Evolutionary conservation across 176 grass and related monocot species (phyloP).

Genomic region (Lolium rigidum): DNA sequence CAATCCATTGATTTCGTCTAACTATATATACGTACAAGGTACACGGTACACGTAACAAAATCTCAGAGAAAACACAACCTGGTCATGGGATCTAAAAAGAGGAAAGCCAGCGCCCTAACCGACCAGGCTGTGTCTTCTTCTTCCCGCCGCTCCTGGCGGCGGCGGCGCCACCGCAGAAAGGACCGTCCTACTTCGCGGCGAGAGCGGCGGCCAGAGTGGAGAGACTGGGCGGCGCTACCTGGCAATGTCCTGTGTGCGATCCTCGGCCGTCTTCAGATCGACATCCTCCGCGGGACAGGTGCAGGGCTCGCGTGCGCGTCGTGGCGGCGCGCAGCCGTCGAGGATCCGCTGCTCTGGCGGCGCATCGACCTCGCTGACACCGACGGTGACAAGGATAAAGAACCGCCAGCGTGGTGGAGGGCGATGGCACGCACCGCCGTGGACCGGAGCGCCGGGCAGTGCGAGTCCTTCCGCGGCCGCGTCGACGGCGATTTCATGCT

Average conservation of each 20-base stretch:
- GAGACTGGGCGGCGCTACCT: background rate
- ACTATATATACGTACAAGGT: too few species aligned
- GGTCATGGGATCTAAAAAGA: background rate
- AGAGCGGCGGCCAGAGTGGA: background rate
- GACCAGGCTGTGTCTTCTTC: background rate
- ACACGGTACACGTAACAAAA: too few species aligned
- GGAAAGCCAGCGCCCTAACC: background rate
- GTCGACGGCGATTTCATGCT: background rate
- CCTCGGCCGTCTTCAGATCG: background rate
- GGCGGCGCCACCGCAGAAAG: background rate
- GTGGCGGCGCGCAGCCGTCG: background rate
- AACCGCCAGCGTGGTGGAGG: background rate
- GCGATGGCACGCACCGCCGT: background rate
- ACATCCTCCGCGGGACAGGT: background rate
- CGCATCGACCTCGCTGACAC: background rate
- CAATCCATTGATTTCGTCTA: too few species aligned
- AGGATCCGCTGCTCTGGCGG: background rate
- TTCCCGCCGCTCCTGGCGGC: background rate
- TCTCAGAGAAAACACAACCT: background rate
- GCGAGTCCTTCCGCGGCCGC: background rate
- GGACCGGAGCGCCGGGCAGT: background rate
- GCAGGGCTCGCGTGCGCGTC: background rate
- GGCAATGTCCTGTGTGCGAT: background rate
- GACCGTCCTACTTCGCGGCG: background rate
- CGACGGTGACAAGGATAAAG: background rate